Evolutionary conservation across 208 protist species (phyloP), one percentile per base, ranked within the genome.

Genomic region (Phytomonas sp.): DNA sequence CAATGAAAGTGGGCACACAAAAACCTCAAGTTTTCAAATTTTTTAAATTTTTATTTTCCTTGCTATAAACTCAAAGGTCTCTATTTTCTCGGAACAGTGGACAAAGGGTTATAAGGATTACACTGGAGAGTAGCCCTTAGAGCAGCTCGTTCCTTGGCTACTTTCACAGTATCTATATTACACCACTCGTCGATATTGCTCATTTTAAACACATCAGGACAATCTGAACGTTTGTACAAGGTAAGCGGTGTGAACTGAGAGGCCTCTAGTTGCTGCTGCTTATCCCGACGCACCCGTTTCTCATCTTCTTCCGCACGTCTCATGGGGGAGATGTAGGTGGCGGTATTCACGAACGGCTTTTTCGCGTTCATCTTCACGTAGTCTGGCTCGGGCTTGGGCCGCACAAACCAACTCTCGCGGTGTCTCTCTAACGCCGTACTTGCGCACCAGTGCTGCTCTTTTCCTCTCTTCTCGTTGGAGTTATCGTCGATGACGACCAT

Each of bases 181-280:
- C 79, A 91, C 87, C 90, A 95, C 66, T 86, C 74, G 40, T 90
- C 81, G 16, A 83, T 83, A 70, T 95, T 95, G 72, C 83, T 88
- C 83, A 95, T 85, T 70, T 87, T 95, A 60, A 89, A 93, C 32
- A 82, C 79, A 14, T 52, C 66, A 2, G 85, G 90, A 0, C 62
- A 77, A 7, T 77, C 61, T 2, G 52, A 36, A 0, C 52, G 37
- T 30, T 67, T 67, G 66, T 82, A 72, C 10, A 81, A 68, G 19
- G 74, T 29, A 52, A 82, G 45, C 1, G 74, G 68, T 0, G 68
- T 74, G 60, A 78, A 72, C 12, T 72, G 63, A 29, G 66, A 67
- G 0, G 74, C 75, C 8, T 60, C 61, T 12, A 72, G 64, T 71
- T 73, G 31, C 26, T 74, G 76, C 61, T 69, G 59, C 33, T 79